These are phyloP conservation scores for Solanum dulcamara DNA, from an alignment of 257 asterid species.

Conservation along the genomic window DNA sequence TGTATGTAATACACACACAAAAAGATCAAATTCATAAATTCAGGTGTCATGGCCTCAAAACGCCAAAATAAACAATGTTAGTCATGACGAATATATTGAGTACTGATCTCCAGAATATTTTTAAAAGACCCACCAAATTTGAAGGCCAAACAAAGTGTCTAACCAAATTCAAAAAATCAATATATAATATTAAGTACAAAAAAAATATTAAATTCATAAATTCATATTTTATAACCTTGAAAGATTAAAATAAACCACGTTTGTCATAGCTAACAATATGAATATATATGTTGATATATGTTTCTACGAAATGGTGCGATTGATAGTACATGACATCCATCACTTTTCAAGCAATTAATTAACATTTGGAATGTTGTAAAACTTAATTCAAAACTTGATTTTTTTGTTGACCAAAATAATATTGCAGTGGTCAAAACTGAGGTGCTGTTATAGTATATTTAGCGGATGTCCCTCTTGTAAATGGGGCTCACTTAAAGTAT, in stretches of 20 bases:
- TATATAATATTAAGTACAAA: not conserved
- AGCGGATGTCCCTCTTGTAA: too few species aligned
- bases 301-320: not conserved
- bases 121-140: not conserved
- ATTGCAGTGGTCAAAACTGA: not conserved
- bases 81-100: not conserved
- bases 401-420: not conserved
- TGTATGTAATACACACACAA: not conserved
- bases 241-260: too few species aligned
- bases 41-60: not conserved
- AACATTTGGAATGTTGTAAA: not conserved
- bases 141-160: accelerated
- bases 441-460: too few species aligned
- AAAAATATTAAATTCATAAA: not conserved
- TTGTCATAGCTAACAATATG: not conserved
- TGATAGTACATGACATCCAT: not conserved
- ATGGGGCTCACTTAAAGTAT: too few species aligned
- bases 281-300: not conserved
- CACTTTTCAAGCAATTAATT: not conserved
- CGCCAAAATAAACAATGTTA: not conserved
- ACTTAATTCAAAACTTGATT: not conserved
- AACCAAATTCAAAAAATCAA: not conserved
- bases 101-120: not conserved
- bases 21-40: too few species aligned
- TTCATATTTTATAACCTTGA: too few species aligned